Conservation (phyloP, 352 stramenopile species). For the Thraustochytrium sp. region DNA sequence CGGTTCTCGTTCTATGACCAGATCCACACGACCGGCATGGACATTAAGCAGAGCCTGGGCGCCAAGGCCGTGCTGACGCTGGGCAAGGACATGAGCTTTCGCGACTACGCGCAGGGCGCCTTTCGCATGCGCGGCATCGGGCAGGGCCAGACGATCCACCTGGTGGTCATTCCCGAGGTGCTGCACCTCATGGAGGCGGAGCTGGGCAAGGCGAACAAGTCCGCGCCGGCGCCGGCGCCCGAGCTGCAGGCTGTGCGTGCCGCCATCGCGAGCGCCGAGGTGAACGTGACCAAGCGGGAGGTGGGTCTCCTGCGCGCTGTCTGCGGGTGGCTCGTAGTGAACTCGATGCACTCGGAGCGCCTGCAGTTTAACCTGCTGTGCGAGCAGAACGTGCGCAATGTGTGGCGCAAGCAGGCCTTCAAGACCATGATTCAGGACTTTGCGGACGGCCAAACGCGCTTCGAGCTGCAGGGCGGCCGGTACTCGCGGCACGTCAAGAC, state of each 20-base stretch:
- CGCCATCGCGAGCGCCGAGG: slow-evolving; percentile 68
- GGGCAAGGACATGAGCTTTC: slow-evolving; percentile 84
- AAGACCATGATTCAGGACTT: slow-evolving; percentile 65
- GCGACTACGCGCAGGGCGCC: slow-evolving; percentile 77
- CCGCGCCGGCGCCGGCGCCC: slow-evolving; percentile 55
- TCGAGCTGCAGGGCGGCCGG: slow-evolving; percentile 17
- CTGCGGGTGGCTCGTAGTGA: slow-evolving; percentile 92
- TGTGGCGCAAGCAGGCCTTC: slow-evolving; percentile 90
- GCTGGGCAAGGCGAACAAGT: slow-evolving; percentile 48
- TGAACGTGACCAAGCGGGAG: slow-evolving; percentile 50
- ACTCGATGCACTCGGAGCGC: slow-evolving; percentile 96
- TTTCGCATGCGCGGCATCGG: slow-evolving; percentile 83
- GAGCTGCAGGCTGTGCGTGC: slow-evolving; percentile 78
- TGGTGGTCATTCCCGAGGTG: slow-evolving; percentile 81
- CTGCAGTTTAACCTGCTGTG: slow-evolving; percentile 63
- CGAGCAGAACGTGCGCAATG: slow-evolving; percentile 65
- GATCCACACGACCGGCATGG: slow-evolving; percentile 83
- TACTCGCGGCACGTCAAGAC: slow-evolving; percentile 40
- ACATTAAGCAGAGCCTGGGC: slow-evolving; percentile 80
- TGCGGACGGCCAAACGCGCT: slow-evolving; percentile 37
- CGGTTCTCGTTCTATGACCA: slow-evolving; percentile 86
- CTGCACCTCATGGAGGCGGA: slow-evolving; percentile 51
- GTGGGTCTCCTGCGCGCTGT: neutral
- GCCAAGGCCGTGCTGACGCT: slow-evolving; percentile 74
- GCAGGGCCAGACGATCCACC: slow-evolving; percentile 74